Evolutionary conservation across 129 eudicot genomes (phyloP).

Genomic region (Pittosporum tobira): DNA sequence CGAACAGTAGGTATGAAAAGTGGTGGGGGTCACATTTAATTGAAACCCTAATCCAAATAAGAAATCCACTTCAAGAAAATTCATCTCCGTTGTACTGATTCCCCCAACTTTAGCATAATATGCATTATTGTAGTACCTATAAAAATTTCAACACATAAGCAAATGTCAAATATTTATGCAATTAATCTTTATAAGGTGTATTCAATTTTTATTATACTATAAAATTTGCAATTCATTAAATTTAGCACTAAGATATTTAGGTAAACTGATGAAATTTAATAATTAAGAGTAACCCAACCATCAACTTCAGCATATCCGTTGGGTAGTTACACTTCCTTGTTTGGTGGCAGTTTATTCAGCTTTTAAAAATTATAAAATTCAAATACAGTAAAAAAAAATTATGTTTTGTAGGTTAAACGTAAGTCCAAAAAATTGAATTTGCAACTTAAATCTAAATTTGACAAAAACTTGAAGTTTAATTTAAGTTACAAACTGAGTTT

Average conservation of each 20-base stretch:
- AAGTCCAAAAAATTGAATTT: too few species aligned
- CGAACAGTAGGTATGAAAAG: constrained; percentile 72
- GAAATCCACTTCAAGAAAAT: constrained; percentile 91
- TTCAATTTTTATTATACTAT: too few species aligned
- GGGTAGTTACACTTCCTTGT: constrained; percentile 13
- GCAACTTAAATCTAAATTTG: too few species aligned
- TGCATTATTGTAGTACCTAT: constrained; percentile 92
- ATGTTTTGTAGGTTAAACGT: too few species aligned
- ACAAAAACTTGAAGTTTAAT: too few species aligned
- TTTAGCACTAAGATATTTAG: background rate
- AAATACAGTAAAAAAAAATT: too few species aligned
- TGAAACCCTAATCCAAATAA: constrained; percentile 85
- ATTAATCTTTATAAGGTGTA: background rate
- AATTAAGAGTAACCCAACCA: constrained; percentile 8
- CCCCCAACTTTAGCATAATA: constrained; percentile 98
- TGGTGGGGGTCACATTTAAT: constrained; percentile 73
- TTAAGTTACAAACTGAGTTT: too few species aligned
- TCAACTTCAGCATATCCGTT: constrained; percentile 8
- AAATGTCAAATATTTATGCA: background rate
- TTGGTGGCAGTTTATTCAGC: too few species aligned
- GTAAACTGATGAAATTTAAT: constrained; percentile 8
- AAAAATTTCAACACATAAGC: constrained; percentile 16
- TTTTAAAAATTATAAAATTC: too few species aligned
- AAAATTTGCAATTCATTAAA: too few species aligned
- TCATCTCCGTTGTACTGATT: constrained; percentile 88